A percentile compares a stretch with the other conserved stretches of the same genome.
These are phyloP conservation scores for Rhizopogon vesiculosus DNA, from an alignment of 768 basidiomycete species.

Conservation along the genomic window DNA sequence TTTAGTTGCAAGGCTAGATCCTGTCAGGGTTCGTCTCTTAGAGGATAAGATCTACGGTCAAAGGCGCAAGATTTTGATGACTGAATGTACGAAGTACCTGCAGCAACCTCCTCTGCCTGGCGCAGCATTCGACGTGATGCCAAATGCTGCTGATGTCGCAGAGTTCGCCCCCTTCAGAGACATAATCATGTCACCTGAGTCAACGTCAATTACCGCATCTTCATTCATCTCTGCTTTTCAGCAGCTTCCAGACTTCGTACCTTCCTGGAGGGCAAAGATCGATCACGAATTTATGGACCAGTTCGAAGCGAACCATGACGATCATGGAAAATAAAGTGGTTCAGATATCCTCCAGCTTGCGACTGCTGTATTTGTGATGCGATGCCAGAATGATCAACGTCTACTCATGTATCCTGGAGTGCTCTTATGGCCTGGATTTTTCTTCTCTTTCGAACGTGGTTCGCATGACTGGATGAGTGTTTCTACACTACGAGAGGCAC, in stretches of 20 bases:
- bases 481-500: not conserved
- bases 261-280: not conserved
- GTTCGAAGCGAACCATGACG: not conserved
- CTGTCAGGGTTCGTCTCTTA: not conserved
- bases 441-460: not conserved
- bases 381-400: not conserved
- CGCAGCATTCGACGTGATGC: not conserved
- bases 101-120: not conserved
- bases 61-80: not conserved
- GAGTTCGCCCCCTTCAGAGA: not conserved
- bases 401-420: not conserved
- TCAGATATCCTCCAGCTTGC: not conserved
- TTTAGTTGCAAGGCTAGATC: not conserved
- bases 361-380: not conserved
- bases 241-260: not conserved
- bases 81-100: not conserved
- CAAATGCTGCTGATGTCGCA: not conserved
- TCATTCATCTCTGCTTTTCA: slow-evolving; percentile 1
- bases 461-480: not conserved
- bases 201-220: not conserved
- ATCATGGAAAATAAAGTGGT: not conserved
- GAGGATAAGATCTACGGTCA: not conserved
- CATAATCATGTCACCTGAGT: slow-evolving; percentile 1
- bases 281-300: not conserved
- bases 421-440: not conserved